A percentile compares a stretch with the other conserved stretches of the same genome.
phyloP scores from a whole-genome alignment of 495 filamentous ascomycete genomes.

The Margaritispora aquatica region DNA sequence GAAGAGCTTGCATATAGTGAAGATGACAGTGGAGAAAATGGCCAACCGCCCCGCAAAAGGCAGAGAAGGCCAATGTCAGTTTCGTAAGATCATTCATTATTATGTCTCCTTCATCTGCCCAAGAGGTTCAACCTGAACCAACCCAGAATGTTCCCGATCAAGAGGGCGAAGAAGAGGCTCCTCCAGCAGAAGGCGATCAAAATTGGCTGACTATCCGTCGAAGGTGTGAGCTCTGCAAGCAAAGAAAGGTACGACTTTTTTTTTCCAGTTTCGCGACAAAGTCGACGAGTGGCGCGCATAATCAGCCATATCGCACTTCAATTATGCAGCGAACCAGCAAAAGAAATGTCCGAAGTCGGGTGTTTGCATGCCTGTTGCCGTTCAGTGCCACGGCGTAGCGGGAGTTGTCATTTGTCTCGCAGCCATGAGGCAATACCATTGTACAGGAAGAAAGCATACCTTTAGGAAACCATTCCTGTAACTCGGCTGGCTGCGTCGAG shows the following conservation, averaged over 20 bases:
- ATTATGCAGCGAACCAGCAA: no score
- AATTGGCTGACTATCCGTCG: slow-evolving; percentile 24
- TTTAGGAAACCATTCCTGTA: background rate
- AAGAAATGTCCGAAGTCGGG: background rate
- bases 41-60: slow-evolving; percentile 25
- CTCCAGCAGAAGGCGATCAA: slow-evolving; percentile 1
- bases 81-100: slow-evolving; percentile 25
- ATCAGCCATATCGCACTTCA: background rate
- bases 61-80: slow-evolving; percentile 25
- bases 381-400: background rate
- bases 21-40: slow-evolving; percentile 23
- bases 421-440: background rate
- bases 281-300: background rate
- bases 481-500: background rate
- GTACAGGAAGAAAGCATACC: background rate
- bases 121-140: background rate
- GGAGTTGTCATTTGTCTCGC: background rate
- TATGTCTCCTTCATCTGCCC: slow-evolving; percentile 18
- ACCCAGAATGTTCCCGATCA: background rate
- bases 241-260: slow-evolving; percentile 54
- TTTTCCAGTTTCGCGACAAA: background rate
- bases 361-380: background rate
- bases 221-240: slow-evolving; percentile 78
- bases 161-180: slow-evolving; percentile 3
- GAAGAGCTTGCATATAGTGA: slow-evolving; percentile 21